phyloP scores from a whole-genome alignment of 2,329 filamentous ascomycete species.

The Ophiostoma triangulosporum region DNA sequence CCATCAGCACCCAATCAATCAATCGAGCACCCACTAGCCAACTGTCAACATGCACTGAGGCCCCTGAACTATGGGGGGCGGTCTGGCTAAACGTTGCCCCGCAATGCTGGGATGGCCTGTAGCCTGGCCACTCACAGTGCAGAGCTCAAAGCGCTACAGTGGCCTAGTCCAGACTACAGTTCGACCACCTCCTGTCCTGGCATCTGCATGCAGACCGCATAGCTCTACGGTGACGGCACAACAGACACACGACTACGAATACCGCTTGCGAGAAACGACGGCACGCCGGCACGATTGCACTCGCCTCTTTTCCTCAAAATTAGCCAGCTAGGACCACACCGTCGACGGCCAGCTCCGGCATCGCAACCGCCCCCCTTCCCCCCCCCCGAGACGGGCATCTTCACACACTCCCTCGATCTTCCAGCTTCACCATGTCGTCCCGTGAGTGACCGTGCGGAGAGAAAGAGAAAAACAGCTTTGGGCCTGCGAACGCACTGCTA shows the following conservation, averaged over 20 bases:
- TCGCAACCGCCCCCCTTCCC: neutral
- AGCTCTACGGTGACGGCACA: neutral
- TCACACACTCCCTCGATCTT: neutral
- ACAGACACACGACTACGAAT: neutral
- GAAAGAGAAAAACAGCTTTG: too few species aligned
- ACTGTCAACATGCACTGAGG: neutral
- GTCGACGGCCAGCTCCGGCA: neutral
- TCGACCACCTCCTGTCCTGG: neutral
- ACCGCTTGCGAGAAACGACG: neutral
- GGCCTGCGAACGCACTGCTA: too few species aligned
- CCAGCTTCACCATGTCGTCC: constrained; percentile 11
- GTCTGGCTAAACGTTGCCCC: constrained; percentile 15
- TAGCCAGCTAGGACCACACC: neutral
- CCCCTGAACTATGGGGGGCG: constrained; percentile 8
- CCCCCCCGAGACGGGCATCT: constrained; percentile 3
- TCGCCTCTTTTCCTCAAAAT: neutral
- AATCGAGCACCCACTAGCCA: too few species aligned
- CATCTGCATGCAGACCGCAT: neutral
- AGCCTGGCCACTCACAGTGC: constrained; percentile 2
- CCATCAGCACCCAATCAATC: neutral
- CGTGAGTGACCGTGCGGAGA: constrained; percentile 8
- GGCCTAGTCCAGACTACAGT: neutral
- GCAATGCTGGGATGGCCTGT: constrained; percentile 2
- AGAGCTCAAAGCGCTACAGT: neutral
- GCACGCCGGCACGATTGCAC: neutral